A percentile compares a stretch with the other conserved stretches of the same genome.
Evolutionary conservation across 371 early-diverging fungal species (phyloP).

Genomic region (Dichotomocladium elegans): DNA sequence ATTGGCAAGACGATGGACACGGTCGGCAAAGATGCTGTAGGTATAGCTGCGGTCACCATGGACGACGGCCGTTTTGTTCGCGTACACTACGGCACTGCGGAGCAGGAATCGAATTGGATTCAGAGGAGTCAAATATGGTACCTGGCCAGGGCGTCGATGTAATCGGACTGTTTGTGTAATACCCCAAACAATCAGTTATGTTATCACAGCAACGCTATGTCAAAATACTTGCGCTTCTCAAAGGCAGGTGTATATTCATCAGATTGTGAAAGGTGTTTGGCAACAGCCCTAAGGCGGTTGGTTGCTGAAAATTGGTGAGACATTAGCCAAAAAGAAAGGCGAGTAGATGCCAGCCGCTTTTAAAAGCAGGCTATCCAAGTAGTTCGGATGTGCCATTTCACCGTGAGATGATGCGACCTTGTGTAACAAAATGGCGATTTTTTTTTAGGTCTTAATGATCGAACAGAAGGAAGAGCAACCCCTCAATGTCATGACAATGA

Average conservation of each 20-base stretch:
- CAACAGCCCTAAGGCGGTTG: neutral
- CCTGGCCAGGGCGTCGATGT: constrained; percentile 17
- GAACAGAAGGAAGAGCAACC: too few species aligned
- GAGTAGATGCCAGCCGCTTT: too few species aligned
- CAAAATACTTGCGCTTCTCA: neutral
- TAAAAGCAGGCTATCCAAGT: too few species aligned
- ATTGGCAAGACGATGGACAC: constrained; percentile 41
- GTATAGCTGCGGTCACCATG: constrained; percentile 37
- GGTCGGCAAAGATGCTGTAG: constrained; percentile 39
- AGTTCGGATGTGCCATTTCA: too few species aligned
- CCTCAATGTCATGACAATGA: too few species aligned
- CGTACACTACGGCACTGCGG: constrained; percentile 49
- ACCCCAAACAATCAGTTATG: too few species aligned
- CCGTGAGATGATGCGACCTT: too few species aligned
- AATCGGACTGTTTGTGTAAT: constrained; percentile 34
- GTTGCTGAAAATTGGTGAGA: too few species aligned
- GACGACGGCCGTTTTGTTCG: constrained; percentile 44
- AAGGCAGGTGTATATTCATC: neutral
- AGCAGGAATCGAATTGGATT: constrained; percentile 56
- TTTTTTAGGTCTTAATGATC: too few species aligned
- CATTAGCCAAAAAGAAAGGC: too few species aligned
- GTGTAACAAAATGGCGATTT: too few species aligned
- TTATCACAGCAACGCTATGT: neutral
- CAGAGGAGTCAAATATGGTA: constrained; percentile 18
- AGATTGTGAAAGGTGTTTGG: neutral